phyloP scores from a whole-genome alignment of 106 monocot species.

The Cymbidium sinense region DNA sequence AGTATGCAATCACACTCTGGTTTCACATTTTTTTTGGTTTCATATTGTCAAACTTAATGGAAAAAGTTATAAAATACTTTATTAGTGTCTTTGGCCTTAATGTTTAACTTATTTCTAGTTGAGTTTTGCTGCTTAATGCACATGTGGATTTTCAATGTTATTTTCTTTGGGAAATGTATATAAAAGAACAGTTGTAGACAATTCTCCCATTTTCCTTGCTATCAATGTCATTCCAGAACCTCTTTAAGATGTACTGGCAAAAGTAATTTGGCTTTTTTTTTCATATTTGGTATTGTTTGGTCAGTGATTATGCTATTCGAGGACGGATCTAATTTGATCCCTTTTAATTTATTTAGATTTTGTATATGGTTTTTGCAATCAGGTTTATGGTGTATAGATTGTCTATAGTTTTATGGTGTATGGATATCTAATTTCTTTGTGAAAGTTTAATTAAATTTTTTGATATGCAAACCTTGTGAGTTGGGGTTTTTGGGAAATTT shows the following conservation, averaged over 20 bases:
- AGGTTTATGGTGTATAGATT: too few species aligned
- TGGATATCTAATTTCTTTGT: neutral
- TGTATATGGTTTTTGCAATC: neutral
- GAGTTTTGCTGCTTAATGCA: neutral
- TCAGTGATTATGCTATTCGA: neutral
- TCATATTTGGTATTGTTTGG: neutral
- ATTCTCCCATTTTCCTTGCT: neutral
- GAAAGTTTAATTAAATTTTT: neutral
- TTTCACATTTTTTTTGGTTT: neutral
- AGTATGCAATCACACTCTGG: slow-evolving; percentile 37
- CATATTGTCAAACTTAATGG: neutral
- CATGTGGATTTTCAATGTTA: neutral
- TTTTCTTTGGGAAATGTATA: neutral
- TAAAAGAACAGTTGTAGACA: neutral
- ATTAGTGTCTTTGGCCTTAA: neutral
- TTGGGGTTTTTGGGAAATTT: neutral
- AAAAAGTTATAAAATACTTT: neutral
- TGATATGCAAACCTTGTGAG: neutral
- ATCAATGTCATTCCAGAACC: neutral
- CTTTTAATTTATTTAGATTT: neutral
- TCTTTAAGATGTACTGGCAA: neutral
- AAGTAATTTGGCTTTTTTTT: neutral
- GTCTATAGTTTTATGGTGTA: neutral
- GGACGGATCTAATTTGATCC: neutral
- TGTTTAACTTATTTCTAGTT: neutral